A percentile compares a stretch with the other conserved stretches of the same genome.
Evolutionary conservation across 169 alveolate species (phyloP).

Genomic region (Plasmodium knowlesi): DNA sequence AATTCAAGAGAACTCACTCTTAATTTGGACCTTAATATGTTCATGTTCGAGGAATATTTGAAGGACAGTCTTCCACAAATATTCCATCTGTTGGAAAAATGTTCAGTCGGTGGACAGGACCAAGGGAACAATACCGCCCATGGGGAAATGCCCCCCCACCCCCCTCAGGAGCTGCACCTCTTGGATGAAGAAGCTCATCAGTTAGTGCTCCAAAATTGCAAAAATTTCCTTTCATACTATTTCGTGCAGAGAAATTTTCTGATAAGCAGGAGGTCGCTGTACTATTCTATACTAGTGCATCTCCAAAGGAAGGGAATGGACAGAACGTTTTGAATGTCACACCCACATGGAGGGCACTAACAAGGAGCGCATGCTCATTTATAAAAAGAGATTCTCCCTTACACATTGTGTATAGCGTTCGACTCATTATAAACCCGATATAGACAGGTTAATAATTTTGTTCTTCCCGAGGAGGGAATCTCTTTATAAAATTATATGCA

Average conservation of each 20-base stretch:
- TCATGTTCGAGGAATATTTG: not conserved
- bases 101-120: not conserved
- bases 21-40: not conserved
- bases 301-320: not conserved
- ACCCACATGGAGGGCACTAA: not conserved
- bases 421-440: too few species aligned
- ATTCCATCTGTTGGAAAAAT: not conserved
- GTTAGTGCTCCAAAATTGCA: slow-evolving; percentile 3
- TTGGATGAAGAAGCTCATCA: slow-evolving; percentile 1
- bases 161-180: not conserved
- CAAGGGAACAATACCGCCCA: not conserved
- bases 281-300: slow-evolving; percentile 4
- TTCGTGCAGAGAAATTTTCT: slow-evolving; percentile 3
- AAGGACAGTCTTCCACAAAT: not conserved
- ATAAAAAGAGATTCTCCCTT: too few species aligned
- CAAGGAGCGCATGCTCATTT: not conserved
- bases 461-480: not conserved
- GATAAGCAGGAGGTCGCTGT: slow-evolving; percentile 18
- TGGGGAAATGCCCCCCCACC: not conserved
- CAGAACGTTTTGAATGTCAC: not conserved
- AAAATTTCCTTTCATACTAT: slow-evolving; percentile 31
- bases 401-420: too few species aligned
- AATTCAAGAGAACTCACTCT: not conserved
- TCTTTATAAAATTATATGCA: not conserved
- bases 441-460: not conserved